phyloP scores from a whole-genome alignment of 257 asterid species.

The Solanum dulcamara region DNA sequence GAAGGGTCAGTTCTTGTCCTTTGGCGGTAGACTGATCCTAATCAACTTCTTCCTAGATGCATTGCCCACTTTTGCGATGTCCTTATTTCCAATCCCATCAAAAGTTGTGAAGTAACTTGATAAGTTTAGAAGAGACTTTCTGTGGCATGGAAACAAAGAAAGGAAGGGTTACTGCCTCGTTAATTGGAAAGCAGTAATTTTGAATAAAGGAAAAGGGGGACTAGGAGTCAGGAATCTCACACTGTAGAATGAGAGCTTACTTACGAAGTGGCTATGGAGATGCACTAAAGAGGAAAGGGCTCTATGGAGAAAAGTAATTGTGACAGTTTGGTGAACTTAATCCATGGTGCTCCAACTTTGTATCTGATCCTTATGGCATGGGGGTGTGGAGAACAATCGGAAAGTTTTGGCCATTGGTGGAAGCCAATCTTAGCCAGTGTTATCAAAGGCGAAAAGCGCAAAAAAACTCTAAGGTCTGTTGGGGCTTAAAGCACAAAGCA shows the following conservation, averaged over 20 bases:
- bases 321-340: background rate
- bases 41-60: no score
- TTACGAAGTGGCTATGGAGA: background rate
- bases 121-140: no score
- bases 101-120: no score
- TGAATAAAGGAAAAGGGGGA: background rate
- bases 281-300: background rate
- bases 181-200: background rate
- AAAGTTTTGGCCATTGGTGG: background rate
- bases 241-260: background rate
- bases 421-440: background rate
- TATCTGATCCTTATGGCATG: background rate
- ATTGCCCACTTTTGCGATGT: no score
- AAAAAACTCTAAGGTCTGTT: no score
- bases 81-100: no score
- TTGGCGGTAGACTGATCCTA: no score
- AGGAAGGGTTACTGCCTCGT: background rate
- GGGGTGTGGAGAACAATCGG: background rate
- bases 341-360: background rate
- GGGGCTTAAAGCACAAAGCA: no score
- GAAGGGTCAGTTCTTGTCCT: no score
- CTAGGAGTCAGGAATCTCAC: background rate
- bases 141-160: no score
- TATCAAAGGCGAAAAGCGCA: no score
- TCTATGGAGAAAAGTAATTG: background rate